Evolutionary conservation across 306 rosid genomes (phyloP), one percentile per base, ranked within the genome.

Genomic region (Ziziphus jujuba): DNA sequence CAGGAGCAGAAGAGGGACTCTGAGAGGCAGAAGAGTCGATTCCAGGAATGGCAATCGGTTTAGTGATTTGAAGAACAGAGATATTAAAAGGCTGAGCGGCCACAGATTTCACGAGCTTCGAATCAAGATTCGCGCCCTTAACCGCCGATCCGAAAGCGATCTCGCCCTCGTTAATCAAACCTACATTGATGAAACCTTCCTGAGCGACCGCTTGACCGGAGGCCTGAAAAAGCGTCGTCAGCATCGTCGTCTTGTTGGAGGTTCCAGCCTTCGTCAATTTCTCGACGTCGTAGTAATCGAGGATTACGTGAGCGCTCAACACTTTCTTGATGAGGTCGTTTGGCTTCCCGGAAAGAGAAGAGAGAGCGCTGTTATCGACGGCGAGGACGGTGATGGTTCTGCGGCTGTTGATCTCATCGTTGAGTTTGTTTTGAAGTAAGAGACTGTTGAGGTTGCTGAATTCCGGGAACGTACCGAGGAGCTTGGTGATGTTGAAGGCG

Each of bases 361-460:
- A 15, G 4, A 73, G 2, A 7, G 68, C 76, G 1, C n/a, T 15
- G 25, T 88, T 72, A 38, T 70, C 75, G 1, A 84, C 5, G 23
- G 71, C 84, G 1, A 91, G 84, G 63, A 88, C 17, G 0, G 96
- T 89, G n/a, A 84, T 75, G 12, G 84, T 73, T 3, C 55, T 73
- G 5, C 72, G 72, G 53, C 52, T 33, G 52, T 73, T 73, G 71
- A 48, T 68, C 44, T 68, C 55, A 0, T 73, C 84, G 1, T 67
- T 81, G 5, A 92, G 79, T 44, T 87, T 82, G 69, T 89, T 81
- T 36, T 85, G 79, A 14, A 85, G 75, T 0, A 92, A 70, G 52
- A 61, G 56, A 59, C 72, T 52, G 65, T 65, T 85, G 64, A 92
- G 78, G 13, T 6, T 17, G 10, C 77, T 14, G 1, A 79, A 65